Base-by-base conservation (phyloP, 2,329 filamentous ascomycete species). In the Pyricularia pennisetigena region DNA sequence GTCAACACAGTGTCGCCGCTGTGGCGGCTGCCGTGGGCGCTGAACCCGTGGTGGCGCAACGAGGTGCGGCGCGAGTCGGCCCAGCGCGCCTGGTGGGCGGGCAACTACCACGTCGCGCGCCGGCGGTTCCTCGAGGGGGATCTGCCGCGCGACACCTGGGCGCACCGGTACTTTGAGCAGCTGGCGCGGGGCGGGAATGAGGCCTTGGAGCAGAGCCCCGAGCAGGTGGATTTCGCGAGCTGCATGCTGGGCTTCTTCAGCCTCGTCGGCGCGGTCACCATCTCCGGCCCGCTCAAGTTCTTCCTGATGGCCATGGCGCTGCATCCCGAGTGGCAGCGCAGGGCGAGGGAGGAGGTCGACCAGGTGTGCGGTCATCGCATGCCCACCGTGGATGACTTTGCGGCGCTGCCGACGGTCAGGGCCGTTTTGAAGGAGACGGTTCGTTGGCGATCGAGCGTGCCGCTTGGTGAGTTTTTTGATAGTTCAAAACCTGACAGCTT, bases 341-440 rank as follows among this genome's bases (percentile, higher is more conserved):
- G 81, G 72, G 81, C 83, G 5, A 85, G 88, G 73, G 83, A 82
- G 64, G 85, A 88, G 74, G 80, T 88, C 16, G 86, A 88, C 71
- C 75, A 79, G 9, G 82, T 86, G 1, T 85, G 83, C 68, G 84
- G 84, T 20, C 79, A 84, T 69, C 79, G 82, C 24, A 79, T 86
- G 76, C 85, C 85, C 0, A 82, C 76, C 16, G 79, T 83, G 41
- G 76, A 77, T 8, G 83, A 88, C 72, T 82, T 81, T 71, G 75
- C 81, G 2, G 75, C 81, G 20, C 75, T 88, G 24, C 85, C 85
- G 0, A 84, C 79, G 0, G 79, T 87, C 10, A 78, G 85, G 20
- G 85, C 85, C 1, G 83, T 83, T 61, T 75, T 87, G 29, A 86
- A 87, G 74, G 86, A 88, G 75, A 84, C 83, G 16, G 74, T 86